Evolutionary conservation across 2,329 filamentous ascomycete genomes (phyloP), one percentile per base, ranked within the genome.

Genomic region (Pestalotiopsis sp.): DNA sequence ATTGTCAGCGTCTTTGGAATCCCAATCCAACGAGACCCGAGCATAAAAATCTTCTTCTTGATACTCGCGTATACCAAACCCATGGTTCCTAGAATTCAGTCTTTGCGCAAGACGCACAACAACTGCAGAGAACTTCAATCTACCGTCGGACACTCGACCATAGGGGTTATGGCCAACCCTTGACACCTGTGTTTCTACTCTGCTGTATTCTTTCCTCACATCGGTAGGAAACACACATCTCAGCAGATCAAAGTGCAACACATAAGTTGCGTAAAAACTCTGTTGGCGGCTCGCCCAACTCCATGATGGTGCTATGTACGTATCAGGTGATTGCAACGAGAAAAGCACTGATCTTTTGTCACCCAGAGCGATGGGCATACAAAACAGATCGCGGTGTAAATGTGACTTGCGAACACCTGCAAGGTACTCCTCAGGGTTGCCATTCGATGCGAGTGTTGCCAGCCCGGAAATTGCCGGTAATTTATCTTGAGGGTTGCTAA

Each of bases 191-290:
- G 45, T n/a, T 52, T 52, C 45, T 52, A 23, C 45, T 9, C 6
- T n/a, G 17, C 45, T 23, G 45, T 52, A 52, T 23, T 52, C 45
- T n/a, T n/a, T 52, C 45, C 45, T 52, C 3, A 52, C n/a, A 9
- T 52, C 45, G n/a, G n/a, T 52, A 12, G 45, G n/a, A 9, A 9
- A 4, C 6, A 3, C 2, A n/a, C 3, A 52, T n/a, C 2, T 9
- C 3, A 23, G 7, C 6, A 9, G 17, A 4, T 6, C 0, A 20
- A 23, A 2, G 3, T 4, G 1, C 1, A 4, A 17, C 4, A 0
- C 45, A 23, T 3, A 0, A 52, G 0, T 6, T 31, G 7, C 0
- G 31, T 9, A 2, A 9, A 9, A 1, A 52, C 6, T 3, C 4
- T 20, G n/a, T 52, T 52, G 45, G 11, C 45, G 45, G 17, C 45